These are phyloP conservation scores for Darksidea phi DNA, from an alignment of 495 filamentous ascomycete species.

Conservation along the genomic window DNA sequence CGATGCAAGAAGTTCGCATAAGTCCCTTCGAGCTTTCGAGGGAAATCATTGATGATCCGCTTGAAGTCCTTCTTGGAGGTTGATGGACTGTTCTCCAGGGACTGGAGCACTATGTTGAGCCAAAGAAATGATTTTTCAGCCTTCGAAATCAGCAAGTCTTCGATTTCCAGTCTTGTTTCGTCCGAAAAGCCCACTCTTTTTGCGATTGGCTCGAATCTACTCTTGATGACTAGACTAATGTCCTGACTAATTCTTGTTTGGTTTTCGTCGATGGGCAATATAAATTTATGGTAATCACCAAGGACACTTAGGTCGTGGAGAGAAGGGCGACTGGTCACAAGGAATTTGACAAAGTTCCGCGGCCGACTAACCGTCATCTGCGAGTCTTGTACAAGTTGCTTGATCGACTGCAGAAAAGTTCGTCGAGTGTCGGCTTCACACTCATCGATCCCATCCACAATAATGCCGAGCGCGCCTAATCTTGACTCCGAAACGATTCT, in stretches of 20 bases:
- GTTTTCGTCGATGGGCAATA: slow-evolving; percentile 18
- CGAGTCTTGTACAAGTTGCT: slow-evolving; percentile 13
- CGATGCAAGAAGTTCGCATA: slow-evolving; percentile 9
- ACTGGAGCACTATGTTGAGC: slow-evolving; percentile 20
- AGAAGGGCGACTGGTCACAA: slow-evolving; percentile 27
- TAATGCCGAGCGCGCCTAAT: slow-evolving; percentile 12
- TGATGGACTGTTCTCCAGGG: slow-evolving; percentile 4
- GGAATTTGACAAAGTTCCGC: slow-evolving; percentile 24
- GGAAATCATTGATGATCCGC: slow-evolving; percentile 15
- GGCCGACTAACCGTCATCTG: background rate
- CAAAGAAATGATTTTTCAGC: slow-evolving; percentile 23
- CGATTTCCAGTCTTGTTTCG: slow-evolving; percentile 5
- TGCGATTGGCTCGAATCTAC: slow-evolving; percentile 11
- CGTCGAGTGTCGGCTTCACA: slow-evolving; percentile 20
- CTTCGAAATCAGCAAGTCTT: slow-evolving; percentile 17
- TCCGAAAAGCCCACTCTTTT: background rate
- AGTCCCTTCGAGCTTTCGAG: slow-evolving; percentile 13
- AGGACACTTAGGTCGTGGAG: background rate
- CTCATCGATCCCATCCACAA: slow-evolving; percentile 35
- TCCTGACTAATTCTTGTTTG: slow-evolving; percentile 11
- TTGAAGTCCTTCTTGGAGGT: slow-evolving; percentile 10
- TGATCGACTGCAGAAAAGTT: slow-evolving; percentile 7
- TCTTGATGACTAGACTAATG: slow-evolving; percentile 20
- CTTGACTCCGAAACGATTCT: slow-evolving; percentile 13
- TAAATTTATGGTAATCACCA: background rate